Evolutionary conservation across 352 stramenopile genomes (phyloP), one percentile per base, ranked within the genome.

Genomic region (Globisporangium yorkense): DNA sequence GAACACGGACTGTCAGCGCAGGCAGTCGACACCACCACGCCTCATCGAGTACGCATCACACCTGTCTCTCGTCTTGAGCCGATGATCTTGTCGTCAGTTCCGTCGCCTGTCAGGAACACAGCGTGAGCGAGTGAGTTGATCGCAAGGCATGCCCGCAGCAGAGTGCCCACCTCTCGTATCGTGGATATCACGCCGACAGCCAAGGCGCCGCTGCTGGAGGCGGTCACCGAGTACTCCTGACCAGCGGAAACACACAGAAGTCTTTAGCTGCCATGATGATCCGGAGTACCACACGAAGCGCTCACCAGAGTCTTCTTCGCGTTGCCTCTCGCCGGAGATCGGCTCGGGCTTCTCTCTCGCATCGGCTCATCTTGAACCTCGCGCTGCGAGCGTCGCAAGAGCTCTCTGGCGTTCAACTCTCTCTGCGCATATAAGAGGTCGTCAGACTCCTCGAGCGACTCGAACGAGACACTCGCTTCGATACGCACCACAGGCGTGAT

Each of bases 11-110:
- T 41, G 45, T 54, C 29, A 39, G 46, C 44, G 21, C 9, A 13
- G 8, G 5, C 12, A 2, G 13, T 18, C n/a, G 8, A 20, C 20
- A 49, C n/a, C 15, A 12, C 8, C 20, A 24, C 43, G 20, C 9
- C 43, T 27, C 6, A 20, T 49, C 44, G 44, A 12, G 44, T 18
- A 20, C 31, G n/a, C 9, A 18, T 27, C 20, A 29, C 40, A 60
- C 59, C 45, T 60, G 59, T 20, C 39, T 37, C 52, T 60, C 59
- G 6, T 37, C 39, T 48, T 5, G 18, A 5, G 51, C 40, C 5
- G 58, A 16, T 5, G 61, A 65, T 12, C 35, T 54, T 43, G 43
- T 20, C 18, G 59, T 62, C 58, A 61, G 48, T 49, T 59, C 53
- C 40, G 52, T 46, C 12, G 53, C 52, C 59, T 65, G 46, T 15